phyloP scores from a whole-genome alignment of 2,329 filamentous ascomycete species.

The Talaromyces sp. region DNA sequence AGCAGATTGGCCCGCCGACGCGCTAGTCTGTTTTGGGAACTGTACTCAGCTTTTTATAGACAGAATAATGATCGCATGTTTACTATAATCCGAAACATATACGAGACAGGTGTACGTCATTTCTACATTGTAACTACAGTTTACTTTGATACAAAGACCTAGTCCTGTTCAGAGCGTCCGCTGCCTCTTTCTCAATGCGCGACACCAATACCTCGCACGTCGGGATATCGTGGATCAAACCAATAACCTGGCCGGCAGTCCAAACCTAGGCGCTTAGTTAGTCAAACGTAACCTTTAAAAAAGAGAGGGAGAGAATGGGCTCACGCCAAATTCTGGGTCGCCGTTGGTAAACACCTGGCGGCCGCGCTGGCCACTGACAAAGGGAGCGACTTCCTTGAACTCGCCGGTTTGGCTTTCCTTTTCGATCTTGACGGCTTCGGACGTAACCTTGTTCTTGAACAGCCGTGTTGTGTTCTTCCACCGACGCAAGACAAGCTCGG shows the following conservation, averaged over 20 bases:
- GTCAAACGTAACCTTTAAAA: neutral
- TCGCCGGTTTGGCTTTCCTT: constrained; percentile 76
- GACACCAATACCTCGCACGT: constrained; percentile 65
- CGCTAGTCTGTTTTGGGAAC: neutral
- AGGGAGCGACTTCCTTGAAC: constrained; percentile 81
- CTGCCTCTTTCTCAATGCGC: constrained; percentile 74
- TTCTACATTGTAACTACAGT: constrained; percentile 37
- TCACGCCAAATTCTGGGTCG: constrained; percentile 82
- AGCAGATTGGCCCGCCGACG: neutral
- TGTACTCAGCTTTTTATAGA: neutral
- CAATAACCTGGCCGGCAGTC: constrained; percentile 96
- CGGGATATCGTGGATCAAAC: constrained; percentile 77
- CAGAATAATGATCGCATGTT: no score
- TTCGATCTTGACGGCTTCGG: constrained; percentile 76
- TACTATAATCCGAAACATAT: neutral
- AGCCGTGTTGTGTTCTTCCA: constrained; percentile 92
- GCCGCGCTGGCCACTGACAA: constrained; percentile 85
- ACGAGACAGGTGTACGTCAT: neutral
- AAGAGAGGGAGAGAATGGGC: constrained; percentile 30
- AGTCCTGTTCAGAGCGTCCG: constrained; percentile 60
- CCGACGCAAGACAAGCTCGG: constrained; percentile 76
- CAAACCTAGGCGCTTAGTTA: constrained; percentile 62
- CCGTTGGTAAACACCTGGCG: constrained; percentile 89
- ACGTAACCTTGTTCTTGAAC: constrained; percentile 84
- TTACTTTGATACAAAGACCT: constrained; percentile 57